Conservation (phyloP, 768 basidiomycete genomes). For the Boletus fagicola region DNA sequence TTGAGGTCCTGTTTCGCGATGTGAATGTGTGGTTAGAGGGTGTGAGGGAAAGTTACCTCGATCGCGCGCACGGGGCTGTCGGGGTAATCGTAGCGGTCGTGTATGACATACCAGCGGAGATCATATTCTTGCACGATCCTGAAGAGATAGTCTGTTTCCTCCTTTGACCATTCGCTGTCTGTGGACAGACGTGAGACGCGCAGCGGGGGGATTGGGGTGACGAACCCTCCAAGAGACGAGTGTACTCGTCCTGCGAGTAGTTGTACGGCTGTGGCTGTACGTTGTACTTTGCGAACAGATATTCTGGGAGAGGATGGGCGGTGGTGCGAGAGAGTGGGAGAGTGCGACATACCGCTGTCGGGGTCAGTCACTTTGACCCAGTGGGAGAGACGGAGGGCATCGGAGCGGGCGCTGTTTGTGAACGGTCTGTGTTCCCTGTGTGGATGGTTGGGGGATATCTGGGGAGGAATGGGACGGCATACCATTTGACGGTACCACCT, state of each 20-base stretch:
- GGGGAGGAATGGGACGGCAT: conserved; percentile 4
- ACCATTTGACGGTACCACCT: conserved; percentile 72
- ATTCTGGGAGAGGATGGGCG: conserved; percentile 45
- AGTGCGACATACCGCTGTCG: conserved; percentile 46
- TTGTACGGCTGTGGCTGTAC: conserved; percentile 59
- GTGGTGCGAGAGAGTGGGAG: background rate
- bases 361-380: conserved; percentile 74
- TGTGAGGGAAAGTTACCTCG: conserved; percentile 49
- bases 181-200: background rate
- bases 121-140: conserved; percentile 77
- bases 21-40: background rate
- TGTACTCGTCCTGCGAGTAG: conserved; percentile 88
- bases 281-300: conserved; percentile 84
- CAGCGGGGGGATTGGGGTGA: background rate
- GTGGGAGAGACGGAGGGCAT: conserved; percentile 70
- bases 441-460: background rate
- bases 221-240: conserved; percentile 70
- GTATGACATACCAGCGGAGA: conserved; percentile 82
- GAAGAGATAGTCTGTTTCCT: conserved; percentile 94
- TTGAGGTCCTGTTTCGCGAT: conserved; percentile 65
- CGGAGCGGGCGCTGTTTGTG: conserved; percentile 66
- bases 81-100: conserved; percentile 84
- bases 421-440: conserved; percentile 78
- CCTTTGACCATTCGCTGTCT: conserved; percentile 88
- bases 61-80: conserved; percentile 54